Evolutionary conservation across 345 rosid species (phyloP).

Genomic region (Bretschneidera sinensis): DNA sequence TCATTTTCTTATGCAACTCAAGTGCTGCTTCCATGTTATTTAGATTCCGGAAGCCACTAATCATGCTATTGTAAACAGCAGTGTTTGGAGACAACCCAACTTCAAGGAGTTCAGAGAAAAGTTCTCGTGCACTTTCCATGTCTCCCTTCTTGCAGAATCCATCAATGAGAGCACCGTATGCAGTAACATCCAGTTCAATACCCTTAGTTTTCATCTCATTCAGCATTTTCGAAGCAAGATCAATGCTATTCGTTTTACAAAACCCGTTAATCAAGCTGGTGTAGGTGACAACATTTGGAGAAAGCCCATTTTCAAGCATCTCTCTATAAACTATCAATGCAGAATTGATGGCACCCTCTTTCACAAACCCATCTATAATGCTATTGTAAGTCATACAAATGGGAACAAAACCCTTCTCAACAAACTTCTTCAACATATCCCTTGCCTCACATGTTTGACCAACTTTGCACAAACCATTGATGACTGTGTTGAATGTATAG

Average conservation of each 20-base stretch:
- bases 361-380: constrained; percentile 61
- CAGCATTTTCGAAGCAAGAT: constrained; percentile 45
- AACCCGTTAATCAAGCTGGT: constrained; percentile 64
- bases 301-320: constrained; percentile 51
- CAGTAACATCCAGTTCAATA: constrained; percentile 44
- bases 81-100: constrained; percentile 55
- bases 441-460: constrained; percentile 55
- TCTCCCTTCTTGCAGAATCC: constrained; percentile 53
- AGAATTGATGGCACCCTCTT: constrained; percentile 47
- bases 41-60: constrained; percentile 53
- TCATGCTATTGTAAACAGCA: constrained; percentile 54
- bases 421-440: constrained; percentile 42
- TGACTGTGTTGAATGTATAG: constrained; percentile 46
- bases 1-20: constrained; percentile 54
- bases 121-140: constrained; percentile 45
- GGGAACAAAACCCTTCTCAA: constrained; percentile 39
- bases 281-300: constrained; percentile 61
- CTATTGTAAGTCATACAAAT: constrained; percentile 51
- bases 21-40: constrained; percentile 68
- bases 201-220: constrained; percentile 55
- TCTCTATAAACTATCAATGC: constrained; percentile 46
- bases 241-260: constrained; percentile 39
- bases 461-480: constrained; percentile 59
- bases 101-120: constrained; percentile 58
- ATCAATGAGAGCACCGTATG: constrained; percentile 55